A percentile compares a stretch with the other conserved stretches of the same genome.
Evolutionary conservation across 2,329 filamentous ascomycete genomes (phyloP).

Genomic region (Ophiocordyceps camponoti-rufipedis): DNA sequence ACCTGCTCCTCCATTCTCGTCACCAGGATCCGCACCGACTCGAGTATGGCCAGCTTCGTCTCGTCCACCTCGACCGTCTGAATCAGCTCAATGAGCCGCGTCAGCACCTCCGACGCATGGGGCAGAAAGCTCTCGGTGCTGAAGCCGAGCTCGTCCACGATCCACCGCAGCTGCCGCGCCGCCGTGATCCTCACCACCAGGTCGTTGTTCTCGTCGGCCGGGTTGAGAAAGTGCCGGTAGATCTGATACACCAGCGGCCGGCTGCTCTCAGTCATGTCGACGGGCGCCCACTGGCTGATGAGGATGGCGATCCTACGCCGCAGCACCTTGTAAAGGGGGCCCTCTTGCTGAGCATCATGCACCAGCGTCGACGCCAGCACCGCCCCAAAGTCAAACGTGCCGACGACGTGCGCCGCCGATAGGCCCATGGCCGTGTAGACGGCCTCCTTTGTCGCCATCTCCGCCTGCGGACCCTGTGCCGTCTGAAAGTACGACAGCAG

Average conservation of each 20-base stretch:
- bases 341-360: slow-evolving; percentile 52
- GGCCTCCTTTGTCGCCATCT: slow-evolving; percentile 78
- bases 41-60: slow-evolving; percentile 77
- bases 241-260: slow-evolving; percentile 69
- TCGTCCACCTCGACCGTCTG: slow-evolving; percentile 66
- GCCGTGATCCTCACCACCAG: slow-evolving; percentile 84
- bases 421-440: slow-evolving; percentile 88
- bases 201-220: slow-evolving; percentile 65
- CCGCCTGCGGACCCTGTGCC: slow-evolving; percentile 44
- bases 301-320: slow-evolving; percentile 77
- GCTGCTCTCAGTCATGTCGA: slow-evolving; percentile 52
- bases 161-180: slow-evolving; percentile 61
- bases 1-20: slow-evolving; percentile 63
- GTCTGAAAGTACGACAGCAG: slow-evolving; percentile 68
- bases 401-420: slow-evolving; percentile 55
- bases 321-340: slow-evolving; percentile 55
- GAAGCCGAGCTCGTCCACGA: slow-evolving; percentile 77
- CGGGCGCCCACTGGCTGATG: slow-evolving; percentile 73
- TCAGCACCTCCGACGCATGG: slow-evolving; percentile 56
- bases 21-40: slow-evolving; percentile 68
- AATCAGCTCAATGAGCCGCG: slow-evolving; percentile 58
- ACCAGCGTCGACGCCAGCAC: slow-evolving; percentile 62
- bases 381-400: slow-evolving; percentile 64
- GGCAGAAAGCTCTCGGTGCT: slow-evolving; percentile 55
- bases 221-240: slow-evolving; percentile 69